phyloP scores from a whole-genome alignment of 192 early-diverging fungal genomes.

The Coemansia sp. region DNA sequence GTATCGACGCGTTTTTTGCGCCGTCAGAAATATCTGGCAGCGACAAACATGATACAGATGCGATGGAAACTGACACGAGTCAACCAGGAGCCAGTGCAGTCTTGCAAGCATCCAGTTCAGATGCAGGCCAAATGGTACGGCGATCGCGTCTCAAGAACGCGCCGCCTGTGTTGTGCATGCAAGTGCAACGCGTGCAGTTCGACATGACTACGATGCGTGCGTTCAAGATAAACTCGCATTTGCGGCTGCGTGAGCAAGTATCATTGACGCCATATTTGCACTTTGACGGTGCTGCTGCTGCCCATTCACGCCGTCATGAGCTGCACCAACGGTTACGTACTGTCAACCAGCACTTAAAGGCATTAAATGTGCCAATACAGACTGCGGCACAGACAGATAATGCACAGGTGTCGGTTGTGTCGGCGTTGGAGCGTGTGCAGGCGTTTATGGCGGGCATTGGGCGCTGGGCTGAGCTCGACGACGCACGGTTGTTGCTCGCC shows the following conservation, averaged over 20 bases:
- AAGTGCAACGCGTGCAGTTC: slow-evolving; percentile 71
- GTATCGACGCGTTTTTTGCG: slow-evolving; percentile 40
- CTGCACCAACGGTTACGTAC: slow-evolving; percentile 8
- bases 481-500: slow-evolving; percentile 13
- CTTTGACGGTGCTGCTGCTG: slow-evolving; percentile 10
- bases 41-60: not conserved
- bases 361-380: slow-evolving; percentile 22
- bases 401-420: slow-evolving; percentile 20
- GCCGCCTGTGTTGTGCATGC: slow-evolving; percentile 71
- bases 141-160: slow-evolving; percentile 37
- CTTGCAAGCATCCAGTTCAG: too few species aligned
- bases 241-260: slow-evolving; percentile 61
- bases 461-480: slow-evolving; percentile 26
- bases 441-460: slow-evolving; percentile 29
- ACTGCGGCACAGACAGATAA: not conserved
- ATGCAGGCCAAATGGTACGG: slow-evolving; percentile 1
- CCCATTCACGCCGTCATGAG: slow-evolving; percentile 1
- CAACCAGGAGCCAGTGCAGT: too few species aligned
- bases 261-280: slow-evolving; percentile 62
- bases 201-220: slow-evolving; percentile 56
- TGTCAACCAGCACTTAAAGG: slow-evolving; percentile 5
- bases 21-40: slow-evolving; percentile 17
- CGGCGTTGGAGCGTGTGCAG: slow-evolving; percentile 31
- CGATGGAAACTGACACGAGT: slow-evolving; percentile 9
- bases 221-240: slow-evolving; percentile 70